Evolutionary conservation across 2,329 filamentous ascomycete species (phyloP), one percentile per base, ranked within the genome.

Genomic region (Fusarium mangiferae): DNA sequence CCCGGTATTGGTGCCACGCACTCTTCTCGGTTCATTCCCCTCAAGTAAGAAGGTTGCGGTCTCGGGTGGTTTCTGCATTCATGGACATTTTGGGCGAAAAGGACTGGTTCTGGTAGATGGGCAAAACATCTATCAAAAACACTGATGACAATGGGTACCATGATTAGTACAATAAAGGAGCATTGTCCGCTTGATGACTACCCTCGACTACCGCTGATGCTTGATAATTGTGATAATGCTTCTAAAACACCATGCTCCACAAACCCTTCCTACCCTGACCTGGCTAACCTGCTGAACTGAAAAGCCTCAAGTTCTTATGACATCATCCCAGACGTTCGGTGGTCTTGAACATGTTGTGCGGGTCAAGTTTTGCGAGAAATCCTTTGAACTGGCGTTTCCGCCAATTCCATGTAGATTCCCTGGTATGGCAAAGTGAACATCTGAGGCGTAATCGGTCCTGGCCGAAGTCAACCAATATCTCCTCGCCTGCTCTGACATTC

Each of bases 1-100:
- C 96, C 96, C 84, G 96, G 96, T 98, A 99, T 99, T 84, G 96
- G 96, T 97, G 96, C 96, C 84, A 99, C 96, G 82, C 95, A 99
- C 94, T 98, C 96, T 90, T 99, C 96, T 87, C 95, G 96, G 92
- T 99, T 99, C 93, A 99, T 99, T 91, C 96, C 96, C 87, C 93
- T 99, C 87, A 99, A 99, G 91, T 98, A 98, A 91, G 88, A 96
- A 90, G 88, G 83, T 81, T 83, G 82, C 82, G 82, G 84, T 84
- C 82, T 83, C 72, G 82, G 84, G 85, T 84, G 85, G 84, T 87
- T 85, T 84, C 84, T 87, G 86, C 86, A 88, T 89, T 88, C 85
- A 88, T 84, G 87, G 87, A 86, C 81, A 82, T 81, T 85, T 85
- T 69, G 82, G 87, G 87, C 86, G 86, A 89, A 89, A 88, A 85